These are phyloP conservation scores for Azolla pinnata DNA, from an alignment of 75 land plant genomes.

Conservation along the genomic window DNA sequence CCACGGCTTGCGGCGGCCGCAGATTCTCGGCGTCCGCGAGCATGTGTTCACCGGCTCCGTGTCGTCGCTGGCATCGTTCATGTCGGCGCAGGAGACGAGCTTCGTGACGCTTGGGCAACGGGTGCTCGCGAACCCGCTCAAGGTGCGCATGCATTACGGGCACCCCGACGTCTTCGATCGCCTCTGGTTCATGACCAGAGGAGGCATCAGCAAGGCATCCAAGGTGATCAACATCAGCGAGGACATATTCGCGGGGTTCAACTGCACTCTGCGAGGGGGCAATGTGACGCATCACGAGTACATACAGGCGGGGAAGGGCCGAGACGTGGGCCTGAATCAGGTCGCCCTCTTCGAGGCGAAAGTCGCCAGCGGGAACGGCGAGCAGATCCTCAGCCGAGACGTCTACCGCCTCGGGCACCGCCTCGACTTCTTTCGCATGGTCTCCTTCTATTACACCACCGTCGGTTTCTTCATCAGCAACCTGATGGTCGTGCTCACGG, in stretches of 20 bases:
- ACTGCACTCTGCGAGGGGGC: conserved; percentile 71
- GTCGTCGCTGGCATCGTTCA: conserved; percentile 94
- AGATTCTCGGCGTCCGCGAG: conserved; percentile 79
- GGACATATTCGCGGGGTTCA: conserved; percentile 90
- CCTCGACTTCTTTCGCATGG: conserved; percentile 82
- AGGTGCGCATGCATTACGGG: conserved; percentile 91
- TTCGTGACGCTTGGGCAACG: conserved; percentile 96
- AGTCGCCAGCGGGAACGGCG: conserved; percentile 91
- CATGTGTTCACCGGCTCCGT: conserved; percentile 94
- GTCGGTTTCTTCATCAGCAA: conserved; percentile 77
- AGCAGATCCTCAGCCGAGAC: conserved; percentile 77
- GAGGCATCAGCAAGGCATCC: conserved; percentile 90
- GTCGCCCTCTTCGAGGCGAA: conserved; percentile 87
- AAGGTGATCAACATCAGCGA: conserved; percentile 86
- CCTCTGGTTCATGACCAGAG: conserved; percentile 70
- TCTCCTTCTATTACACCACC: conserved; percentile 81
- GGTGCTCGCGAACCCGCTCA: conserved; percentile 79
- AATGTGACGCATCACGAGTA: conserved; percentile 93
- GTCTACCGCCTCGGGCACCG: conserved; percentile 82
- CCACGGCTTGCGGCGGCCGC: conserved; percentile 49
- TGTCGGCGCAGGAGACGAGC: conserved; percentile 92
- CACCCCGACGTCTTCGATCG: conserved; percentile 96
- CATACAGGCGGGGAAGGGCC: conserved; percentile 87
- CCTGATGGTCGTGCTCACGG: conserved; percentile 79
- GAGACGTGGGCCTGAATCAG: conserved; percentile 89